Evolutionary conservation across 805 yeast genomes (phyloP), one percentile per base, ranked within the genome.

Genomic region (Suhomyces faveliae): DNA sequence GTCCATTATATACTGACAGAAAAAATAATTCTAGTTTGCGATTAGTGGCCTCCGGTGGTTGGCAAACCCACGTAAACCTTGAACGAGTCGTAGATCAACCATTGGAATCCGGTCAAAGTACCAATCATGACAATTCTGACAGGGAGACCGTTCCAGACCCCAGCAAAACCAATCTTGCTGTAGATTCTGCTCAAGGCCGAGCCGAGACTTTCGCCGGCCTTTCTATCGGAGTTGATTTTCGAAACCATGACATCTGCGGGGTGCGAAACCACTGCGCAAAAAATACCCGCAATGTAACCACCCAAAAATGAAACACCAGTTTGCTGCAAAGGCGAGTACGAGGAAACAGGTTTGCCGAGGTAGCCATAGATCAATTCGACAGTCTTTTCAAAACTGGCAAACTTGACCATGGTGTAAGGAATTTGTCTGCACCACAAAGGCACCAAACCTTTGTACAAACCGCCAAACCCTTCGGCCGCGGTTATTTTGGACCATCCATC

Each of bases 221-320:
- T 70, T 60, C 80, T 82, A 59, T 83, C 90, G 51, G 85, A 78
- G 66, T 89, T 91, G 61, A 94, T 82, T 78, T 90, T 88, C 42
- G 96, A 87, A 21, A 92, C 98, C 96, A 94, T 85, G 27, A 92
- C 97, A 69, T 92, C 99, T n/a, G 98, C 98, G 17, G 99, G 99
- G 68, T 94, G 97, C 22, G 97, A 91, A 13, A 91, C 94, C 45
- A 87, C 73, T 6, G 99, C 98, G 76, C 97, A 92, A 74, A 91
- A 81, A 47, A 94, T 84, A 84, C 98, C 99, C 9, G 98, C 99
- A 63, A 92, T 80, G 73, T 92, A 92, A 66, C 99, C 98, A 68
- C 96, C 97, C 42, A 84, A 74, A 74, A 92, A 94, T 20, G 96
- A 89, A 35, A 94, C 96, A 44, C 97, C 96, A 19, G 97, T 92